These are phyloP conservation scores for Stagonosporopsis tanaceti DNA, from an alignment of 2,329 filamentous ascomycete genomes.

Conservation along the genomic window DNA sequence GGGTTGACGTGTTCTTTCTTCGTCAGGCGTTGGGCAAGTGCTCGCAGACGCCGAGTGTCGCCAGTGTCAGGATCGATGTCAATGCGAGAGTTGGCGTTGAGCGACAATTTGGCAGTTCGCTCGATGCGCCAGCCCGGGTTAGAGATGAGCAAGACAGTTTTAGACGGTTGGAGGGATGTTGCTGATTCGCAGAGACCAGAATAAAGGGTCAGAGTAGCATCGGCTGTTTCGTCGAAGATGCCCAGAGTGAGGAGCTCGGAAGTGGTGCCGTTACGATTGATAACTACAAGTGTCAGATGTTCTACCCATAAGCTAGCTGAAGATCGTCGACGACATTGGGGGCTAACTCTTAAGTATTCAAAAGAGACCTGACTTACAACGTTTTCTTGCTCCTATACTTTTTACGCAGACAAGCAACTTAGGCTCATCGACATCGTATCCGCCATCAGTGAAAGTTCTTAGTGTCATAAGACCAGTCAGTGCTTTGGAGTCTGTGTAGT, in stretches of 20 bases:
- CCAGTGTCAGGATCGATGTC: slow-evolving; percentile 64
- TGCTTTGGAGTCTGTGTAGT: slow-evolving; percentile 46
- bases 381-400: slow-evolving; percentile 62
- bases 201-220: slow-evolving; percentile 64
- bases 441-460: slow-evolving; percentile 62
- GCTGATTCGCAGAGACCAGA: slow-evolving; percentile 58
- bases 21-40: slow-evolving; percentile 57
- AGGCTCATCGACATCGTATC: slow-evolving; percentile 60
- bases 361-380: slow-evolving; percentile 40
- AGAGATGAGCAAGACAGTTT: slow-evolving; percentile 61
- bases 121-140: slow-evolving; percentile 53
- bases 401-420: slow-evolving; percentile 67
- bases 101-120: slow-evolving; percentile 45
- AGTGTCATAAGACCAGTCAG: slow-evolving; percentile 65
- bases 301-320: background rate
- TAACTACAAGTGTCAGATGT: slow-evolving; percentile 43
- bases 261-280: slow-evolving; percentile 56
- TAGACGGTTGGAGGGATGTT: slow-evolving; percentile 55
- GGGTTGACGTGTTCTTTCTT: slow-evolving; percentile 61
- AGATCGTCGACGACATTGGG: background rate
- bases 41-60: slow-evolving; percentile 63
- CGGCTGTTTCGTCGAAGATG: slow-evolving; percentile 66
- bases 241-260: slow-evolving; percentile 59
- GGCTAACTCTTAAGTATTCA: background rate
- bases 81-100: slow-evolving; percentile 58